Evolutionary conservation across 192 early-diverging fungal species (phyloP).

Genomic region (Umbelopsis isabellina): DNA sequence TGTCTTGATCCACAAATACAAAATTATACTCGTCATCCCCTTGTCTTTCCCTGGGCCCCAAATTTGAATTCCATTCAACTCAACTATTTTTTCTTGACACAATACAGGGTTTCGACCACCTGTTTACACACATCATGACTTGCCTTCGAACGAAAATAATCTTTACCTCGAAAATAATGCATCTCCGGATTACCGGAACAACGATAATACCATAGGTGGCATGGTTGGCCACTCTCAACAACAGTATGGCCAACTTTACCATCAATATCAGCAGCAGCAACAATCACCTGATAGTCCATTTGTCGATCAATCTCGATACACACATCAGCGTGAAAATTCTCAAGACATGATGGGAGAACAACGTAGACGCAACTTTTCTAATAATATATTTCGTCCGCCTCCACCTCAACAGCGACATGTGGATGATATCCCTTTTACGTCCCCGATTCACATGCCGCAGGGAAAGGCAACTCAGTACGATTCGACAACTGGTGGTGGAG

Average conservation of each 20-base stretch:
- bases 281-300: slow-evolving; percentile 5
- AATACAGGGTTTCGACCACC: slow-evolving; percentile 11
- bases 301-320: slow-evolving; percentile 14
- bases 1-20: not conserved
- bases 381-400: slow-evolving; percentile 10
- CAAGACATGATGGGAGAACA: slow-evolving; percentile 9
- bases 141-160: slow-evolving; percentile 1
- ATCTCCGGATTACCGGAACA: slow-evolving; percentile 4
- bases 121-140: slow-evolving; percentile 4
- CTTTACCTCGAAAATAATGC: slow-evolving; percentile 6
- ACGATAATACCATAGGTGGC: slow-evolving; percentile 7
- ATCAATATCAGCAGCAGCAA: slow-evolving; percentile 9
- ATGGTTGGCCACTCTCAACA: slow-evolving; percentile 7
- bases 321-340: slow-evolving; percentile 14
- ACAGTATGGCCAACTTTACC: slow-evolving; percentile 4
- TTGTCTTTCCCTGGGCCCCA: not conserved
- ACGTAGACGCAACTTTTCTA: slow-evolving; percentile 1
- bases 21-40: not conserved
- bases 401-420: slow-evolving; percentile 18
- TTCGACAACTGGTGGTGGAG: not conserved
- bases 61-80: too few relatives aligned
- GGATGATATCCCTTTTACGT: slow-evolving; percentile 21
- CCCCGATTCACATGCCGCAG: slow-evolving; percentile 15
- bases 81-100: too few relatives aligned
- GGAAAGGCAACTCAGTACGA: slow-evolving; percentile 7